A percentile compares a stretch with the other conserved stretches of the same genome.
Evolutionary conservation across 2,329 filamentous ascomycete genomes (phyloP).

Genomic region (Ramularia collo-cygni): DNA sequence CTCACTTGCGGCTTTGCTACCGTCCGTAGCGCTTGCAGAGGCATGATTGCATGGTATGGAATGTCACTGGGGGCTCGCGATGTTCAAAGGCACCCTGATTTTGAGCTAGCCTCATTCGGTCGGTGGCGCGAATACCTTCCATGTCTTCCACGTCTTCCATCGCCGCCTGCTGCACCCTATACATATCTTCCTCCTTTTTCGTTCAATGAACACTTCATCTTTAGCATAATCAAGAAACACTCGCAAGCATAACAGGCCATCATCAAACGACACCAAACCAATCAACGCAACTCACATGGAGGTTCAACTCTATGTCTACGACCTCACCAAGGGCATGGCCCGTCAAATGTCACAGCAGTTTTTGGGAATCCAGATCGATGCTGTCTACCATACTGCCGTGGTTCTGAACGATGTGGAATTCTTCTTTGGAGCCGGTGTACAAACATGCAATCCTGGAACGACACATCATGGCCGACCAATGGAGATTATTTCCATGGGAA

Average conservation of each 20-base stretch:
- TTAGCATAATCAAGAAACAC: too few species aligned
- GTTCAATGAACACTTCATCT: too few species aligned
- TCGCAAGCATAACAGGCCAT: too few species aligned
- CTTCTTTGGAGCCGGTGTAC: slow-evolving; percentile 81
- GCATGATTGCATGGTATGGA: slow-evolving; percentile 32
- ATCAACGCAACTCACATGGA: slow-evolving; percentile 42
- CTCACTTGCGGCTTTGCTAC: slow-evolving; percentile 52
- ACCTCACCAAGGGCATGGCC: slow-evolving; percentile 40
- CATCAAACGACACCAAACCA: too few species aligned
- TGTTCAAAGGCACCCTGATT: too few species aligned
- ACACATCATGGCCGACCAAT: slow-evolving; percentile 85
- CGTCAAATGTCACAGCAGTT: slow-evolving; percentile 50
- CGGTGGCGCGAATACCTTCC: too few species aligned
- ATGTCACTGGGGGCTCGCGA: too few species aligned
- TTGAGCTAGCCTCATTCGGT: too few species aligned
- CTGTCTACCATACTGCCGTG: slow-evolving; percentile 90
- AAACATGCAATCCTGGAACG: slow-evolving; percentile 69
- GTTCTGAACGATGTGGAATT: slow-evolving; percentile 82
- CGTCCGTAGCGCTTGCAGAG: slow-evolving; percentile 45
- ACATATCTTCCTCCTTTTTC: too few species aligned
- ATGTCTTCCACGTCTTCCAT: too few species aligned
- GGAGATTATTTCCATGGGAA: slow-evolving; percentile 66
- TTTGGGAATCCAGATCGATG: slow-evolving; percentile 70
- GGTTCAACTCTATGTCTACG: slow-evolving; percentile 46
- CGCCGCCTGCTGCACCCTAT: too few species aligned